Evolutionary conservation across 495 filamentous ascomycete genomes (phyloP).

Genomic region (Oleoguttula mirabilis): DNA sequence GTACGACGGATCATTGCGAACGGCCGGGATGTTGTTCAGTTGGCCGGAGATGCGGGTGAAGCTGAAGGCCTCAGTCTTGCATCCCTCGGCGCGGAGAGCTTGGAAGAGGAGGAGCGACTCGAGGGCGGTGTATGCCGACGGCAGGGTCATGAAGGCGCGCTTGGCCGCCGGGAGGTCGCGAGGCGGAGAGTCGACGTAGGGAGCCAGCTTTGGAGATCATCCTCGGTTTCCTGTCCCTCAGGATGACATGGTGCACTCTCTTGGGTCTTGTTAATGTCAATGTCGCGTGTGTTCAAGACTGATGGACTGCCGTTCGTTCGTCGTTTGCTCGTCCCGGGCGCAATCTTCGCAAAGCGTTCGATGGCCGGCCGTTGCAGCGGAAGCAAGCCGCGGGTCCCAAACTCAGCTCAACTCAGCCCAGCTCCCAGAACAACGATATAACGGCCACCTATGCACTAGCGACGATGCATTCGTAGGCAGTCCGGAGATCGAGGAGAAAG

Average conservation of each 20-base stretch:
- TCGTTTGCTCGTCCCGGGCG: background rate
- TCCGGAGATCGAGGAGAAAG: too few relatives aligned
- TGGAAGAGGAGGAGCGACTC: slow-evolving; percentile 86
- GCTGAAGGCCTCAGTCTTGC: slow-evolving; percentile 35
- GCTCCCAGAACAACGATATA: too few relatives aligned
- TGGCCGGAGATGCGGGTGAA: slow-evolving; percentile 64
- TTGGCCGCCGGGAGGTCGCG: background rate
- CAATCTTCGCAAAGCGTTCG: background rate
- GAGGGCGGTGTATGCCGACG: slow-evolving; percentile 49
- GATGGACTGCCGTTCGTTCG: background rate
- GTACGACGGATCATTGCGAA: slow-evolving; percentile 55
- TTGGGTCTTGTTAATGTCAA: background rate
- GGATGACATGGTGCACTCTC: background rate
- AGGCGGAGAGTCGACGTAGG: background rate
- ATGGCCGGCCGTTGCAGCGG: too few relatives aligned
- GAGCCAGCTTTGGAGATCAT: slow-evolving; percentile 1
- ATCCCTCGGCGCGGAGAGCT: slow-evolving; percentile 56
- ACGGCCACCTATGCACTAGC: too few relatives aligned
- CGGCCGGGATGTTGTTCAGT: slow-evolving; percentile 55
- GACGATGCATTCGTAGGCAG: too few relatives aligned
- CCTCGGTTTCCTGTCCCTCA: too few relatives aligned
- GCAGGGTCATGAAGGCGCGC: slow-evolving; percentile 7
- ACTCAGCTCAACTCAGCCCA: too few relatives aligned
- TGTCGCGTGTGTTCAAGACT: background rate
- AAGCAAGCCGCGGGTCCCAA: too few relatives aligned